A percentile compares a stretch with the other conserved stretches of the same genome.
These are phyloP conservation scores for Tympanopsis confertula DNA, from an alignment of 2,329 filamentous ascomycete genomes.

Conservation along the genomic window DNA sequence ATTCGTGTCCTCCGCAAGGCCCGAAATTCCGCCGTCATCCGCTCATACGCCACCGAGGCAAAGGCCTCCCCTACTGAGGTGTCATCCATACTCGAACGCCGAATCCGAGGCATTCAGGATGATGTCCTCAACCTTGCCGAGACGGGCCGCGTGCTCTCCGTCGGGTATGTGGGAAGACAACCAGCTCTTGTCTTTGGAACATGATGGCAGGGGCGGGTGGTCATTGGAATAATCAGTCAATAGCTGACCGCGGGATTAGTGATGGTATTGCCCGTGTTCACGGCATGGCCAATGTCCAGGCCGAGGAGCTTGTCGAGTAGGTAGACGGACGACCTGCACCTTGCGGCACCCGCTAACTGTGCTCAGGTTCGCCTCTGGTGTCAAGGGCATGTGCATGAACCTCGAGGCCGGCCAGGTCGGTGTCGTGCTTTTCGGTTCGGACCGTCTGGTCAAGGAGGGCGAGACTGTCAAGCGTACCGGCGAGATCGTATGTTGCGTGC, in stretches of 20 bases:
- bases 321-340: slow-evolving; percentile 25
- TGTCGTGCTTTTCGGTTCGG: slow-evolving; percentile 99
- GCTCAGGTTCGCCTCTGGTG: slow-evolving; percentile 87
- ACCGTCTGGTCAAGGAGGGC: slow-evolving; percentile 98
- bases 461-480: slow-evolving; percentile 99
- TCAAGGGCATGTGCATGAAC: slow-evolving; percentile 99
- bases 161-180: slow-evolving; percentile 66
- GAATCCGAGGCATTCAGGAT: slow-evolving; percentile 96
- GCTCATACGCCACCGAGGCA: slow-evolving; percentile 82
- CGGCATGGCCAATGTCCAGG: slow-evolving; percentile 99
- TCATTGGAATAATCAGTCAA: slow-evolving; percentile 1
- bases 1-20: neutral
- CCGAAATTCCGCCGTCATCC: slow-evolving; percentile 50
- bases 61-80: slow-evolving; percentile 97
- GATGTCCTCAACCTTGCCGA: slow-evolving; percentile 88
- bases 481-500: slow-evolving; percentile 71
- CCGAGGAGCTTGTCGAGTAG: slow-evolving; percentile 99
- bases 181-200: neutral
- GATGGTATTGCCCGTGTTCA: slow-evolving; percentile 99
- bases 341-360: slow-evolving; percentile 9
- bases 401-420: slow-evolving; percentile 99
- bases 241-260: slow-evolving; percentile 42
- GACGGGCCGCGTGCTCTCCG: slow-evolving; percentile 96
- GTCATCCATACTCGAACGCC: slow-evolving; percentile 97
- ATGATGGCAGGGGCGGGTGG: neutral